Conservation (phyloP, 108 stramenopile species). For the Nitzschia palea region DNA sequence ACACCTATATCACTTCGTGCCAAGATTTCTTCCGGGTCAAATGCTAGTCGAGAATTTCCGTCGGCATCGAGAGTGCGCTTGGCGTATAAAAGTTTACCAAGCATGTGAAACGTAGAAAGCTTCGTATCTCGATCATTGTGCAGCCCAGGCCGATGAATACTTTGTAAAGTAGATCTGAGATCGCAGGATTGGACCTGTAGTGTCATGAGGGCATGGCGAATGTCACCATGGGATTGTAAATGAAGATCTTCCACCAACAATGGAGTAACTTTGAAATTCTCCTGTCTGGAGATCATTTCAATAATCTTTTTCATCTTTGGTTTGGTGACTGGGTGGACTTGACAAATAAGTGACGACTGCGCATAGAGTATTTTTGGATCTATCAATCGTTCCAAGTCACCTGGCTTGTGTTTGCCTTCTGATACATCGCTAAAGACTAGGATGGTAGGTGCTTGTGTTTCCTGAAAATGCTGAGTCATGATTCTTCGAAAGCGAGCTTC, state of each 20-base stretch:
- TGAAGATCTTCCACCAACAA: slow-evolving; percentile 63
- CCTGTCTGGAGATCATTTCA: slow-evolving; percentile 46
- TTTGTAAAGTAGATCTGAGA: background rate
- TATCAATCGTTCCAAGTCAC: slow-evolving; percentile 72
- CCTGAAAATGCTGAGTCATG: slow-evolving; percentile 59
- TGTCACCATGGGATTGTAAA: slow-evolving; percentile 69
- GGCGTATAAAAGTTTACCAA: slow-evolving; percentile 89
- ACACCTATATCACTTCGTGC: slow-evolving; percentile 69
- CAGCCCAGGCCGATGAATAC: background rate
- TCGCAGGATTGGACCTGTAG: slow-evolving; percentile 58
- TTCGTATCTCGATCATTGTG: slow-evolving; percentile 52
- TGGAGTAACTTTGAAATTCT: slow-evolving; percentile 18
- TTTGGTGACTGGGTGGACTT: slow-evolving; percentile 71
- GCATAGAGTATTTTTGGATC: slow-evolving; percentile 50
- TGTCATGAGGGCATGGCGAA: slow-evolving; percentile 82
- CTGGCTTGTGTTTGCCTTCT: slow-evolving; percentile 79
- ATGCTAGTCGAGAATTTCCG: slow-evolving; percentile 48
- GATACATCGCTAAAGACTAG: slow-evolving; percentile 72
- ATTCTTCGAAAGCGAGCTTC: slow-evolving; percentile 59
- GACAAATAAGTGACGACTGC: slow-evolving; percentile 39
- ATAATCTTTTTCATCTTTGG: slow-evolving; percentile 75
- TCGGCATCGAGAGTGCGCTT: slow-evolving; percentile 48
- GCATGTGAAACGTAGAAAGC: slow-evolving; percentile 82
- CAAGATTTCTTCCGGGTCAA: slow-evolving; percentile 80
- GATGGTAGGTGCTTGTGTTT: slow-evolving; percentile 59